Evolutionary conservation across 352 stramenopile species (phyloP).

Genomic region (Aphanomyces euteiches): DNA sequence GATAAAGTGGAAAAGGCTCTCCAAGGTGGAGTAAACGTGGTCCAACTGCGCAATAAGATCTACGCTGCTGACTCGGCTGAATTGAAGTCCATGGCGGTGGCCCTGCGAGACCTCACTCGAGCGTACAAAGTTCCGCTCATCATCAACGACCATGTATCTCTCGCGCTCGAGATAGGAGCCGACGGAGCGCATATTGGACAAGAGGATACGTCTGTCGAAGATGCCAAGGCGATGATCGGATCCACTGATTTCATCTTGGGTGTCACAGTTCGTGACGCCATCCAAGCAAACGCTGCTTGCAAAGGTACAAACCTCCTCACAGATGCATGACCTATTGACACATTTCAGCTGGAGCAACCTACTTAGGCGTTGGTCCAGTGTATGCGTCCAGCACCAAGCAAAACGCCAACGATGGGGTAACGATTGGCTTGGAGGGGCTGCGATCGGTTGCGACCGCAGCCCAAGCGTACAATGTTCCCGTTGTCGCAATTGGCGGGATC

Average conservation of each 20-base stretch:
- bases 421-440: slow-evolving; percentile 46
- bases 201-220: slow-evolving; percentile 36
- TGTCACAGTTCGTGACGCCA: slow-evolving; percentile 48
- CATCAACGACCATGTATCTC: slow-evolving; percentile 52
- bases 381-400: slow-evolving; percentile 54
- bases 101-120: slow-evolving; percentile 42
- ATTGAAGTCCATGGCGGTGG: slow-evolving; percentile 38
- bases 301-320: slow-evolving; percentile 20
- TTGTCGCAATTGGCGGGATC: slow-evolving; percentile 53
- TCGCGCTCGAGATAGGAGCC: slow-evolving; percentile 44
- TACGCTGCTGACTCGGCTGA: slow-evolving; percentile 37
- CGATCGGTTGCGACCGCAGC: slow-evolving; percentile 29
- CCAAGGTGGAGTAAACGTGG: slow-evolving; percentile 41
- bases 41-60: slow-evolving; percentile 58
- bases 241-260: slow-evolving; percentile 40
- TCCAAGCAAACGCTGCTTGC: slow-evolving; percentile 43
- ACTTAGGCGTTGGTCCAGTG: slow-evolving; percentile 51
- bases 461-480: slow-evolving; percentile 38
- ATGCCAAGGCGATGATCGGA: slow-evolving; percentile 29
- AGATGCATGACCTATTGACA: too few relatives aligned
- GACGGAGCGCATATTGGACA: slow-evolving; percentile 59
- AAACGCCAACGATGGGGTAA: slow-evolving; percentile 48
- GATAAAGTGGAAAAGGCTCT: slow-evolving; percentile 46
- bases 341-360: slow-evolving; percentile 38
- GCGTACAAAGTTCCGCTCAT: slow-evolving; percentile 46